phyloP scores from a whole-genome alignment of 768 basidiomycete species.

The Boletus rubescentipes region DNA sequence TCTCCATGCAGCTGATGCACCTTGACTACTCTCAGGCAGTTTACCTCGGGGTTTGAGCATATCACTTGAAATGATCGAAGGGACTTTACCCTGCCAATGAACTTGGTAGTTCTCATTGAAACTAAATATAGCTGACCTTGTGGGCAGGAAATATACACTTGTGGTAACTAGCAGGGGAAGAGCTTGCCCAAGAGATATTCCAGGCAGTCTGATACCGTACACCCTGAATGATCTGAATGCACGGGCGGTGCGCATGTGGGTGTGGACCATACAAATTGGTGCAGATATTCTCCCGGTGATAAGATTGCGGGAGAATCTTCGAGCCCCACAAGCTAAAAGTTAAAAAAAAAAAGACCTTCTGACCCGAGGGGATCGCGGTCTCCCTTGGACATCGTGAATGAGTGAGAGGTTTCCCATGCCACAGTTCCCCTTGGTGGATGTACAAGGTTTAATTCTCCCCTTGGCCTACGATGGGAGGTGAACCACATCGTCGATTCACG shows the following conservation, averaged over 20 bases:
- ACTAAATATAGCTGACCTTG: neutral
- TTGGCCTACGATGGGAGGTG: too few species aligned
- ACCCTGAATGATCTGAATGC: neutral
- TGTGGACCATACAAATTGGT: neutral
- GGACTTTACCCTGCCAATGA: neutral
- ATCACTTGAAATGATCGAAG: neutral
- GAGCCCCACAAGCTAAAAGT: neutral
- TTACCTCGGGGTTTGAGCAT: neutral
- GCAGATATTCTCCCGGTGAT: constrained; percentile 6
- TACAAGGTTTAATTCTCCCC: too few species aligned
- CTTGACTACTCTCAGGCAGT: constrained; percentile 8
- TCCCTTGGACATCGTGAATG: neutral
- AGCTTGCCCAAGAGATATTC: neutral
- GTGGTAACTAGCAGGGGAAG: neutral
- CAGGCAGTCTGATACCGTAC: neutral
- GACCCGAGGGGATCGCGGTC: neutral
- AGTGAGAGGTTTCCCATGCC: constrained; percentile 8
- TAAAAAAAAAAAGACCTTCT: neutral
- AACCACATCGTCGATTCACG: too few species aligned
- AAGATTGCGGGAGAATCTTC: constrained; percentile 1
- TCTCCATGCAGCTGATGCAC: neutral
- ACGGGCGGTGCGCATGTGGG: neutral
- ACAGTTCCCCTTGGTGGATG: too few species aligned
- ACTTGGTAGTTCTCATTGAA: constrained; percentile 2
- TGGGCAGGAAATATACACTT: neutral